A percentile compares a stretch with the other conserved stretches of the same genome.
Evolutionary conservation across 169 alveolate species (phyloP).

Genomic region (Plasmodium vivax): DNA sequence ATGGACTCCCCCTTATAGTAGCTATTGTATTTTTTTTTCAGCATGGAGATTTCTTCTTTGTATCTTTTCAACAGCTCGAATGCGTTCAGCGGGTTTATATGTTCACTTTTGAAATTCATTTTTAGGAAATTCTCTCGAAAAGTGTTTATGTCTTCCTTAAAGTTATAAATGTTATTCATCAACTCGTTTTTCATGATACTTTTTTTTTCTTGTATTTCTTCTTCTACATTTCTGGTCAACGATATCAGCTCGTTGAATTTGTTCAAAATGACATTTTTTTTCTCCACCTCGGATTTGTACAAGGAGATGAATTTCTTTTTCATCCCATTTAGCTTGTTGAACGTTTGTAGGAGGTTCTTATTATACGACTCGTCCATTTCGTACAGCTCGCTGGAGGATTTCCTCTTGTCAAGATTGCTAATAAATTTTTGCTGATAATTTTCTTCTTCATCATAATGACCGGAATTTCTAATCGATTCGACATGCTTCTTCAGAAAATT

Average conservation of each 20-base stretch:
- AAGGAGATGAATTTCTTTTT: slow-evolving; percentile 46
- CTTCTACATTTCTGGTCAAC: slow-evolving; percentile 51
- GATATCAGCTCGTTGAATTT: slow-evolving; percentile 44
- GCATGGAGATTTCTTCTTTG: slow-evolving; percentile 79
- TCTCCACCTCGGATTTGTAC: slow-evolving; percentile 56
- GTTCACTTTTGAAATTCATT: slow-evolving; percentile 55
- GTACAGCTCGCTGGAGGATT: slow-evolving; percentile 31
- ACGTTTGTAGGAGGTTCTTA: slow-evolving; percentile 16
- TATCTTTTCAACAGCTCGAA: slow-evolving; percentile 78
- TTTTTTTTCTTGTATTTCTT: slow-evolving; percentile 74
- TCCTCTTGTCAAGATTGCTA: slow-evolving; percentile 35
- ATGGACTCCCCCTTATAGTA: slow-evolving; percentile 94
- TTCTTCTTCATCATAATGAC: slow-evolving; percentile 59
- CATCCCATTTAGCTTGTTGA: slow-evolving; percentile 34
- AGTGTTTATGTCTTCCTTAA: slow-evolving; percentile 22
- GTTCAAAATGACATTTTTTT: slow-evolving; percentile 31
- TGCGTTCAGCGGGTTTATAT: slow-evolving; percentile 55
- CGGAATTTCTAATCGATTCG: slow-evolving; percentile 31
- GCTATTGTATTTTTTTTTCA: slow-evolving; percentile 89
- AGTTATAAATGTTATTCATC: slow-evolving; percentile 43
- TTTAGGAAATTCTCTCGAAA: slow-evolving; percentile 69
- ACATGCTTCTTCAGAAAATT: slow-evolving; percentile 64
- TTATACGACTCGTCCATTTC: slow-evolving; percentile 41
- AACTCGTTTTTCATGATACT: slow-evolving; percentile 40
- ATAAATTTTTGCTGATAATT: slow-evolving; percentile 56